These are phyloP conservation scores for Fistulifera solaris DNA, from an alignment of 108 stramenopile species.

Conservation along the genomic window DNA sequence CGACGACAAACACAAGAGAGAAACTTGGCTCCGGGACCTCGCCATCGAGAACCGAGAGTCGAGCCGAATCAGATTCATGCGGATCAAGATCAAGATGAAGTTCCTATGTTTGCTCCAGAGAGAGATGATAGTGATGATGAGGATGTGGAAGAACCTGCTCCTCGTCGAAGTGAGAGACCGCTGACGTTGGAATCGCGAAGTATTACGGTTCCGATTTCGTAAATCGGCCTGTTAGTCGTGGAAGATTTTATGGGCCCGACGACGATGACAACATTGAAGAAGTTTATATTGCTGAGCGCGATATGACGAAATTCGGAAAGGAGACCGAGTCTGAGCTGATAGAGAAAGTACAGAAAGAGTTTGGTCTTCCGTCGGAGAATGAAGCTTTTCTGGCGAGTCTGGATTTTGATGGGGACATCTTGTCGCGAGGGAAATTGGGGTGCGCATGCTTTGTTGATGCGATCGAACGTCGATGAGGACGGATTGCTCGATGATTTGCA, in stretches of 20 bases:
- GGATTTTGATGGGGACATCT: not conserved
- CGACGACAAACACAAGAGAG: not conserved
- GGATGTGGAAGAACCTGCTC: not conserved
- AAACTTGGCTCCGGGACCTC: not conserved
- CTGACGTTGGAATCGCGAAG: too few relatives aligned
- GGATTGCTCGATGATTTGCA: slow-evolving; percentile 8
- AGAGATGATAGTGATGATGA: not conserved
- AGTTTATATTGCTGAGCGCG: too few relatives aligned
- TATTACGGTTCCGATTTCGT: too few relatives aligned
- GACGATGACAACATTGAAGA: too few relatives aligned
- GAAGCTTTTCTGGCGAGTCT: not conserved
- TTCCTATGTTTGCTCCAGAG: not conserved
- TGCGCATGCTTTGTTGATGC: not conserved
- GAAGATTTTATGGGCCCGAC: too few relatives aligned
- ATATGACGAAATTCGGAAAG: too few relatives aligned
- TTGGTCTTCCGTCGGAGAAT: too few relatives aligned
- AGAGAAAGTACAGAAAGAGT: too few relatives aligned
- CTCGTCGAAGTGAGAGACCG: too few relatives aligned
- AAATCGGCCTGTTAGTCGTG: too few relatives aligned
- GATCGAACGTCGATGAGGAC: not conserved
- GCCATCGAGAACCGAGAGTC: not conserved
- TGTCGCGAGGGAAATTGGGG: not conserved
- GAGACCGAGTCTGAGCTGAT: too few relatives aligned
- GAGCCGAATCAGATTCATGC: not conserved
- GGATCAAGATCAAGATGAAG: not conserved